These are phyloP conservation scores for Angomonas ambiguus DNA, from an alignment of 208 protist species.

Conservation along the genomic window DNA sequence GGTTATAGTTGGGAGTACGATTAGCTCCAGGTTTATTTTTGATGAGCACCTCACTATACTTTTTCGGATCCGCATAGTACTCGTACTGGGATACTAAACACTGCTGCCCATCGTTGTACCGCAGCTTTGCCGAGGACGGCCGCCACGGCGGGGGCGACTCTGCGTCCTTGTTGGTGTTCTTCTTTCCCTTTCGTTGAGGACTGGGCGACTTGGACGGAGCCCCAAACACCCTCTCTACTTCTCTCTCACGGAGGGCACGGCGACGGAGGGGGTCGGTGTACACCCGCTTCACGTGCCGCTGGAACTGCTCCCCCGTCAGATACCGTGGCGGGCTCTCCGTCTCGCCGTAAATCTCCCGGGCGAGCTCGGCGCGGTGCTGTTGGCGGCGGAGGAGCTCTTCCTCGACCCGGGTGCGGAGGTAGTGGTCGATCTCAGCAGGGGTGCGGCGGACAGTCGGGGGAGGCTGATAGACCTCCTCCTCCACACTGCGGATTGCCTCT, in stretches of 20 bases:
- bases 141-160: constrained; percentile 31
- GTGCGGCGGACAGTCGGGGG: constrained; percentile 37
- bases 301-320: constrained; percentile 21
- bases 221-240: constrained; percentile 39
- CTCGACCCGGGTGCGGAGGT: constrained; percentile 60
- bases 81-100: constrained; percentile 50
- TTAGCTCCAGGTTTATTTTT: constrained; percentile 8
- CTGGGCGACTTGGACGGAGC: not conserved
- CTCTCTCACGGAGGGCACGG: constrained; percentile 24
- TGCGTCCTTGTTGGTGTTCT: not conserved
- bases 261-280: constrained; percentile 58
- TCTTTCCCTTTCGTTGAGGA: not conserved
- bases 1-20: constrained; percentile 18
- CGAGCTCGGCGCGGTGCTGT: constrained; percentile 46
- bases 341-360: constrained; percentile 56
- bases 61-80: constrained; percentile 34
- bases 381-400: constrained; percentile 64
- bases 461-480: constrained; percentile 40
- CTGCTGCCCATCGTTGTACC: constrained; percentile 44
- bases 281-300: constrained; percentile 53
- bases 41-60: constrained; percentile 22
- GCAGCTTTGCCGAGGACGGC: constrained; percentile 38
- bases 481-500: constrained; percentile 35
- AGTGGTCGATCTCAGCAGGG: constrained; percentile 53
- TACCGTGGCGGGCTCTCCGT: constrained; percentile 9